A percentile compares a stretch with the other conserved stretches of the same genome.
Evolutionary conservation across 495 filamentous ascomycete species (phyloP).

Genomic region (Aspergillus conjunctus): DNA sequence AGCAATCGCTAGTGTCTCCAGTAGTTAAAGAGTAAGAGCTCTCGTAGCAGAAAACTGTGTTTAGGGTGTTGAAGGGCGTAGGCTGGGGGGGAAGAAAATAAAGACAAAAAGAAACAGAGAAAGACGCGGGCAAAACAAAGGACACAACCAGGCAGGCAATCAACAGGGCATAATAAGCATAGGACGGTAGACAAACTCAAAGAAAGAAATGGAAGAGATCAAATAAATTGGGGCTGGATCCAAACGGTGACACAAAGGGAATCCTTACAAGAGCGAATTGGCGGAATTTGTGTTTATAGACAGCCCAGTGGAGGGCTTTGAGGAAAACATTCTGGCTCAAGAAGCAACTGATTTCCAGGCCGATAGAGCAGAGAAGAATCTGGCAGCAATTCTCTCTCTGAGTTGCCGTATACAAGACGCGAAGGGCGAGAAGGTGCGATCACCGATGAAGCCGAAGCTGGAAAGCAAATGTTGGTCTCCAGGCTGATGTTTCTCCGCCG

Average conservation of each 20-base stretch:
- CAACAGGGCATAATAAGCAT: neutral
- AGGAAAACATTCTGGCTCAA: slow-evolving; percentile 49
- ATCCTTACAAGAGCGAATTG: slow-evolving; percentile 69
- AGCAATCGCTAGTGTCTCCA: neutral
- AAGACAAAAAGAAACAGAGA: slow-evolving; percentile 2
- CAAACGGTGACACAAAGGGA: neutral
- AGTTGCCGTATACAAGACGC: neutral
- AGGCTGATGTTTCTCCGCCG: slow-evolving; percentile 6
- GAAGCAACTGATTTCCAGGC: neutral
- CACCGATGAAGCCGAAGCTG: slow-evolving; percentile 14
- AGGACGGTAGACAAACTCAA: too few species aligned
- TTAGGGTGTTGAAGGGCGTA: neutral
- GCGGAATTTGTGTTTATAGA: slow-evolving; percentile 78
- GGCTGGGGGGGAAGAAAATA: slow-evolving; percentile 5
- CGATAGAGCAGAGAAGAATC: neutral
- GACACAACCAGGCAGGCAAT: slow-evolving; percentile 1
- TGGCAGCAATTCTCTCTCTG: too few species aligned
- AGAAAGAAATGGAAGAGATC: neutral
- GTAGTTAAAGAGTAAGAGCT: neutral
- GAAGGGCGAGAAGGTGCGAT: neutral
- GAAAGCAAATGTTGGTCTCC: slow-evolving; percentile 18
- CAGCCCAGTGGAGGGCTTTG: slow-evolving; percentile 64
- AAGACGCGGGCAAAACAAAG: slow-evolving; percentile 1
- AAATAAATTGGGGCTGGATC: neutral
- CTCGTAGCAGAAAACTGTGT: neutral